These are phyloP conservation scores for Phlyctochytrium bullatum DNA, from an alignment of 192 early-diverging fungal genomes.

Conservation along the genomic window DNA sequence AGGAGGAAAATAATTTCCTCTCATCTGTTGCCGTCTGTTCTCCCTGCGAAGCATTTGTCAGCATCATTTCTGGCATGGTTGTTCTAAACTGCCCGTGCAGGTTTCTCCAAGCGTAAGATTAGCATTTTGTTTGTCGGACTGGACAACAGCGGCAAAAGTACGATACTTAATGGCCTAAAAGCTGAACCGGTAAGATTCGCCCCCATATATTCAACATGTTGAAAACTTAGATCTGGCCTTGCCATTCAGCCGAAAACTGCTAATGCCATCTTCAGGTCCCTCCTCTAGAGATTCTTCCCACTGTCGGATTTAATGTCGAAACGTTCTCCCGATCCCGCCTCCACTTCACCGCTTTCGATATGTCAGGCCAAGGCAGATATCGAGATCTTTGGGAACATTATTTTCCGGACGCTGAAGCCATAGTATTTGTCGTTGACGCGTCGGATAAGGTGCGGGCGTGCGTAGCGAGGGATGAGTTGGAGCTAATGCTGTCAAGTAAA, in stretches of 20 bases:
- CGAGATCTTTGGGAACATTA: conserved; percentile 43
- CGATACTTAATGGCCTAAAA: conserved; percentile 36
- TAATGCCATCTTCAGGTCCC: conserved; percentile 21
- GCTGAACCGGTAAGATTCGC: conserved; percentile 12
- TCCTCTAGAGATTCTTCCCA: conserved; percentile 32
- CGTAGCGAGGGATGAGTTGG: conserved; percentile 41
- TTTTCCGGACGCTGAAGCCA: conserved; percentile 38
- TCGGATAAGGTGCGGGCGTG: conserved; percentile 30
- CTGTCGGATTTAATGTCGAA: conserved; percentile 38
- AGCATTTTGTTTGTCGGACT: conserved; percentile 37
- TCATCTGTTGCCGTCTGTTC: no score
- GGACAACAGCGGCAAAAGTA: conserved; percentile 44
- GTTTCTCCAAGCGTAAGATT: conserved; percentile 20
- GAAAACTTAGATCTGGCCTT: no score
- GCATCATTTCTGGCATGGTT: no score
- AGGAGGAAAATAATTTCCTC: no score
- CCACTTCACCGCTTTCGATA: conserved; percentile 41
- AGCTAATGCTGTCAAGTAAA: conserved; percentile 24
- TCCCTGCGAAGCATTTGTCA: no score
- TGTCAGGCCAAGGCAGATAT: conserved; percentile 46
- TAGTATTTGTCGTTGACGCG: conserved; percentile 44
- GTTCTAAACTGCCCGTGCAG: no score
- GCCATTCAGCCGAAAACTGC: no score
- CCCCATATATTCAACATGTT: neutral
- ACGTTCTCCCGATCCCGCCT: conserved; percentile 26